Conservation (phyloP, 2,329 filamentous ascomycete genomes). For the Fusarium marasasianum region DNA sequence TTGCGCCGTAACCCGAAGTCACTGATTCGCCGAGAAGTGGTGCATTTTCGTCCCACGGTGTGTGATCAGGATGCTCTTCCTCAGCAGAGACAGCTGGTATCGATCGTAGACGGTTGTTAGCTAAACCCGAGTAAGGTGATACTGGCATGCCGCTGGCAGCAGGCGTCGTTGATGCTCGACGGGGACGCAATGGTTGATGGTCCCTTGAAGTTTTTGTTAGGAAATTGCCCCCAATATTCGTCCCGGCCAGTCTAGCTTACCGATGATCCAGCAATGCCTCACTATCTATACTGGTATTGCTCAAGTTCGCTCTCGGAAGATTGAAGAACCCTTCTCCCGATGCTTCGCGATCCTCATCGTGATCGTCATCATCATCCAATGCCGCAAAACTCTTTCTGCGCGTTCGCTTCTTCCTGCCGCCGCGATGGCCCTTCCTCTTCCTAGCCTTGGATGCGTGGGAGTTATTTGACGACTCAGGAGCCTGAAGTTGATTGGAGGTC, state of each 20-base stretch:
- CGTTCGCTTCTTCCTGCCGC: slow-evolving; percentile 79
- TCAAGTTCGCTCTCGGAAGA: slow-evolving; percentile 67
- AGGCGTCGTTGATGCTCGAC: slow-evolving; percentile 65
- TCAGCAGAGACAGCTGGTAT: slow-evolving; percentile 51
- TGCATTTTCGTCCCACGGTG: slow-evolving; percentile 58
- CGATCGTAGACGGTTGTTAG: slow-evolving; percentile 49
- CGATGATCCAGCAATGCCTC: slow-evolving; percentile 88
- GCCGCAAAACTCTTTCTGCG: slow-evolving; percentile 84
- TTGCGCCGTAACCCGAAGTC: slow-evolving; percentile 54
- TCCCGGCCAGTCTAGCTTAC: slow-evolving; percentile 52
- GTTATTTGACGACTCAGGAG: slow-evolving; percentile 30
- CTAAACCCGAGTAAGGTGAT: slow-evolving; percentile 42
- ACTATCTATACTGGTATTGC: slow-evolving; percentile 89
- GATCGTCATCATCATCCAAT: slow-evolving; percentile 65
- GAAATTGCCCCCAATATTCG: not conserved
- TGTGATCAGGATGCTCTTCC: slow-evolving; percentile 60
- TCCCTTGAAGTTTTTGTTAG: slow-evolving; percentile 52
- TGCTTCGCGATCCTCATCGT: slow-evolving; percentile 49
- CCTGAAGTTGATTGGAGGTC: slow-evolving; percentile 13
- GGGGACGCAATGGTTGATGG: slow-evolving; percentile 69
- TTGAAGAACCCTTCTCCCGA: slow-evolving; percentile 59
- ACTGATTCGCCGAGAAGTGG: slow-evolving; percentile 61
- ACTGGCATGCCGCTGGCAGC: slow-evolving; percentile 46
- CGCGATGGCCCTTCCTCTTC: slow-evolving; percentile 77
- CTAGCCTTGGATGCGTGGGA: slow-evolving; percentile 50